Percentiles rank a stretch among this genome's conserved stretches.
Evolutionary conservation across 1,139 yeast species (phyloP).

Genomic region (Geotrichum candidum): DNA sequence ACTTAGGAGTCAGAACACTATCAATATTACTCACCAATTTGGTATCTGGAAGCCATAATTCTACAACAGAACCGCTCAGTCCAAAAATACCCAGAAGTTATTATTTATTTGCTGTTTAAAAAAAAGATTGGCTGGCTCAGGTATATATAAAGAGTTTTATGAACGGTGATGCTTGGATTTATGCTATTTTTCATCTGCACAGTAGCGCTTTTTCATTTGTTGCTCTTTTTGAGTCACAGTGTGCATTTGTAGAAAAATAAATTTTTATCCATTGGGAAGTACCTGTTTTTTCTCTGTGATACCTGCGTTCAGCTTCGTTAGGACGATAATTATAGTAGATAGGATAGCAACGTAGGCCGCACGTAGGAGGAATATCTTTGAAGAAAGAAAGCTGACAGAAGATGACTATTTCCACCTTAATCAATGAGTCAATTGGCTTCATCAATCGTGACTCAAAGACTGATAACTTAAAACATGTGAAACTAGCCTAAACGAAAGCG

Average conservation of each 20-base stretch:
- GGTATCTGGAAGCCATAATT: slow-evolving; percentile 99
- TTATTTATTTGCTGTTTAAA: slow-evolving; percentile 73
- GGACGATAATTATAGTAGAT: slow-evolving; percentile 75
- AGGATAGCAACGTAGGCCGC: slow-evolving; percentile 87
- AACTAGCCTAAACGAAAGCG: slow-evolving; percentile 3
- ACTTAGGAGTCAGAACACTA: slow-evolving; percentile 90
- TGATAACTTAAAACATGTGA: not conserved
- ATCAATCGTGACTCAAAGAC: not conserved
- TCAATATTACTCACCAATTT: slow-evolving; percentile 93
- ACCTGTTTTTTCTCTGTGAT: slow-evolving; percentile 82
- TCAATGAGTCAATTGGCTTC: slow-evolving; percentile 20
- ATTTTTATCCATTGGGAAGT: slow-evolving; percentile 58
- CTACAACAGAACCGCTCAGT: slow-evolving; percentile 91
- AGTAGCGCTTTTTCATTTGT: slow-evolving; percentile 40
- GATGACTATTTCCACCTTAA: slow-evolving; percentile 46
- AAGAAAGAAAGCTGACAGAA: slow-evolving; percentile 72
- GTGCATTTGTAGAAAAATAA: slow-evolving; percentile 55
- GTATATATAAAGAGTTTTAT: slow-evolving; percentile 57
- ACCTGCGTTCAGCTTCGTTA: slow-evolving; percentile 72
- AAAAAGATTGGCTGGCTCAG: slow-evolving; percentile 57
- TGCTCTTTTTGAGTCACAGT: slow-evolving; percentile 35
- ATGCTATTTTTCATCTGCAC: slow-evolving; percentile 55
- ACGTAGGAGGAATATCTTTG: slow-evolving; percentile 77
- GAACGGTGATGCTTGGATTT: slow-evolving; percentile 72
- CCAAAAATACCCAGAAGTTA: slow-evolving; percentile 85